Base-by-base conservation (phyloP, 2,329 filamentous ascomycete species). In the Helotiales sp. region DNA sequence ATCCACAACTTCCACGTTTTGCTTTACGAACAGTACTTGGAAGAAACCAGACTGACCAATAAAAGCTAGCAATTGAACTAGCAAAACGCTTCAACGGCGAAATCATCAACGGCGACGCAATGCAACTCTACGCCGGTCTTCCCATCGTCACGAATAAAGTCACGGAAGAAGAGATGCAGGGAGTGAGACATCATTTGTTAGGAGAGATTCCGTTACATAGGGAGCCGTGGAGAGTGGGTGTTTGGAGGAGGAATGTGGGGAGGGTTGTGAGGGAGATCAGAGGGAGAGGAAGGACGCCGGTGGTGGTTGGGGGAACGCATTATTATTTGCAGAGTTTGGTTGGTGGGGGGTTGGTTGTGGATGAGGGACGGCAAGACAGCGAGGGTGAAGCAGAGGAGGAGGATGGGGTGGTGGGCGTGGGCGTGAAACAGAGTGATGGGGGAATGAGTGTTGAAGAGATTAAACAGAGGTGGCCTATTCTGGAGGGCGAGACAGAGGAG, bases 111-210 rank as follows among this genome's bases (percentile, higher is more conserved):
- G 91, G 91, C 47, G 95, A 99, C 79, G 95, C 95, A 36, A 96
- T 99, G 92, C 95, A 99, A 72, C 86, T 99, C 76, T 99, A 99
- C 73, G 82, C 84, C 53, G 95, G 95, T 2, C 78, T 99, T 42
- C 92, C 95, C 5, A 88, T 98, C 63, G 93, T 98, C 66, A 99
- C 95, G 25, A 99, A 99, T 73, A 96, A 98, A 72, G 89, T 98
- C 58, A 84, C 90, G 0, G 52, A 70, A 0, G 80, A 85, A 19
- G 93, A 98, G 71, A 87, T 86, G 68, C 83, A 88, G 60, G 90
- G 88, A 9, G 80, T 99, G 10, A 88, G 89, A 3, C 95, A 99
- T 71, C 93, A 99, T 73, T 78, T 99, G 3, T 82, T 99, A 24
- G 91, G 90, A 52, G 87, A 86, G 62, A 87, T 98, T 55, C 80